Evolutionary conservation across 2,329 filamentous ascomycete genomes (phyloP), one percentile per base, ranked within the genome.

Genomic region (Phialocephala subalpina): DNA sequence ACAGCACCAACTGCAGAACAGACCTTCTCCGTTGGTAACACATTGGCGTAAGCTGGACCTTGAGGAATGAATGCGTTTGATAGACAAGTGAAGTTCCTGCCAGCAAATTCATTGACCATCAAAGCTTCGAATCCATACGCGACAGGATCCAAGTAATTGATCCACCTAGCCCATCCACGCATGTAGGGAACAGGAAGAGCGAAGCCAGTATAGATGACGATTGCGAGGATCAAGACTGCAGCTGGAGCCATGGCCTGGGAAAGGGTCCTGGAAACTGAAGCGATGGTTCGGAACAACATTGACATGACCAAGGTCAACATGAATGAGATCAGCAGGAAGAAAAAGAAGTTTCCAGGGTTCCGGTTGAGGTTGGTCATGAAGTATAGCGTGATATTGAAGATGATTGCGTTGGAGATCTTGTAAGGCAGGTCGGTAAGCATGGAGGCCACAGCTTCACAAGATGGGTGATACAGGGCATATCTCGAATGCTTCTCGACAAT

Each of bases 391-490:
- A 93, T 58, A 76, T 97, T 97, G 84, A 97, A 97, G 8, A 86
- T 80, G 69, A 97, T 84, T 3, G 67, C 64, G 18, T 69, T 73
- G 20, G 63, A 36, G 12, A 97, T 79, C 78, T 95, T 97, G 79
- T 93, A 93, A 0, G 94, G 94, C 80, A 97, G 80, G 72, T 97
- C 94, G 68, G 87, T 91, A 35, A 97, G 79, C 90, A 97, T 96
- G 11, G 92, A 96, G 0, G 94, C 88, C 58, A 95, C 84, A n/a
- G 94, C 93, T 83, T 97, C 94, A 11, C 94, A 92, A 14, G 91
- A 94, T 0, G 95, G 93, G 73, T 97, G 94, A 73, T 97, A 97
- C 16, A 97, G 84, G 22, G 94, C 94, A 76, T 97, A 97, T 67
- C 92, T 88, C 63, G 86, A 82, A 73, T 97, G 95, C 77, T 97